phyloP scores from a whole-genome alignment of 202 grass and related monocot species.

The Musa balbisiana region DNA sequence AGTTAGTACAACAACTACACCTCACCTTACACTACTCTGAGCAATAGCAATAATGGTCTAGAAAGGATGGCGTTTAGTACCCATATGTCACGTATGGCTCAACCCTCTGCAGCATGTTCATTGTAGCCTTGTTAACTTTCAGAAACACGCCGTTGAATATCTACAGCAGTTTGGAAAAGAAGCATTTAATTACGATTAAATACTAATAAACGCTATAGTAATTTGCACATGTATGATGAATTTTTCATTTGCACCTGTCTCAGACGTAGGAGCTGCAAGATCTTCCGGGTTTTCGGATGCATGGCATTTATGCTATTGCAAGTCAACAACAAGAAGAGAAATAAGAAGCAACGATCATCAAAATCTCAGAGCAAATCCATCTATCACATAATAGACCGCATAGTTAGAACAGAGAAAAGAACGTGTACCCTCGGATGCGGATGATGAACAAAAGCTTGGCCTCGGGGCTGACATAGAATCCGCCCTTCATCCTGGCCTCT shows the following conservation, averaged over 20 bases:
- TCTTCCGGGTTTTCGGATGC: constrained; percentile 23
- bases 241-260: constrained; percentile 15
- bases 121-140: constrained; percentile 27
- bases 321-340: neutral
- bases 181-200: neutral
- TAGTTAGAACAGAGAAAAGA: neutral
- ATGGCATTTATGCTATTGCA: constrained; percentile 22
- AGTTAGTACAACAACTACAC: no score
- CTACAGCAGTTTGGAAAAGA: neutral
- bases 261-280: constrained; percentile 24
- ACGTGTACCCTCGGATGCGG: constrained; percentile 20
- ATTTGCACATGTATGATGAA: no score
- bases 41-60: neutral
- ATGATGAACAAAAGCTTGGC: constrained; percentile 25
- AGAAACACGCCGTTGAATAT: constrained; percentile 19
- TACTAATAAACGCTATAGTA: neutral
- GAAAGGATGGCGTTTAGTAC: neutral
- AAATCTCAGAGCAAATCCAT: neutral
- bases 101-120: constrained; percentile 21
- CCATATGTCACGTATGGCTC: constrained; percentile 29
- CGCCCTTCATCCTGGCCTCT: constrained; percentile 25
- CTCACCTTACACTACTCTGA: neutral
- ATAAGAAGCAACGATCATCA: neutral
- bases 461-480: constrained; percentile 25
- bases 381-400: neutral